Evolutionary conservation across 768 basidiomycete species (phyloP), one percentile per base, ranked within the genome.

Genomic region (Suillus paluster): DNA sequence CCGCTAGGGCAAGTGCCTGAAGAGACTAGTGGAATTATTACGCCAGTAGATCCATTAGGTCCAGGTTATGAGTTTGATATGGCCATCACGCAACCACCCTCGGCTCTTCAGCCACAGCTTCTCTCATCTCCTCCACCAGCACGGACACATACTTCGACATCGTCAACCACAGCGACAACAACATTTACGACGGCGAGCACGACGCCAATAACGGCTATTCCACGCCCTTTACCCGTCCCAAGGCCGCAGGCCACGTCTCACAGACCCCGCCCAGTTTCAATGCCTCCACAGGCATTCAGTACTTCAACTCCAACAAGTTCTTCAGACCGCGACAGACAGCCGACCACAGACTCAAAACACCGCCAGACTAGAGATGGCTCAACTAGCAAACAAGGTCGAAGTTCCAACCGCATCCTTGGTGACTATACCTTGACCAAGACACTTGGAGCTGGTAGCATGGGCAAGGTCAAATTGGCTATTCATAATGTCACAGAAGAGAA

Each of bases 371-470:
- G 75, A 58, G 71, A 76, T 39, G 72, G 64, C 54, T 71, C 77
- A 25, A 64, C 79, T 1, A 63, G 72, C 68, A 69, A 77, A 68
- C 80, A 65, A 70, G 74, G 73, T 63, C 75, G 73, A 70, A 69
- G 58, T 45, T 62, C 72, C 52, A 69, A 79, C 68, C 77, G 90
- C 76, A 82, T 94, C 62, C 81, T 99, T 17, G 97, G 96, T 36
- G 95, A 98, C 73, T 99, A 97, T 80, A 92, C 92, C 63, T 85
- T 99, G 67, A 92, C 92, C 71, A 99, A 98, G 84, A 97, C 97
- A 5, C 84, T 99, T 45, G 97, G 97, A 27, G 97, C 96, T 23
- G 97, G 97, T 41, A 95, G 92, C 74, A 99, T 99, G 97, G 97
- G 97, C 66, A 98, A 98, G 76, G 97, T 99, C 71, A 99, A 98